Evolutionary conservation across 805 yeast species (phyloP).

Genomic region (Schizosaccharomyces lindneri): DNA sequence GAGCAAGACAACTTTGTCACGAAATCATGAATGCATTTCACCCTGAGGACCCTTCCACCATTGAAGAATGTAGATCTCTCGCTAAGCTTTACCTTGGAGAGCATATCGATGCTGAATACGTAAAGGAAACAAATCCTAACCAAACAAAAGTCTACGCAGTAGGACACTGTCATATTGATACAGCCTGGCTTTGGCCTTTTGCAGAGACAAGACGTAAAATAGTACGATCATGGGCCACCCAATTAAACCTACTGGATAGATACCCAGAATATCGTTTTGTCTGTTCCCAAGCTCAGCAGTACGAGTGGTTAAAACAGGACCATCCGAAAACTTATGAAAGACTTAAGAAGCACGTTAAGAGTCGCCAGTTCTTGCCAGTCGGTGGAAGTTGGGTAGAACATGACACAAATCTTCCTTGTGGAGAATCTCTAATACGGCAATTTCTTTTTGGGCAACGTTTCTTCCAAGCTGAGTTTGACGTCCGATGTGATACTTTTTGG

Average conservation of each 20-base stretch:
- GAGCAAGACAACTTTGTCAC: slow-evolving; percentile 59
- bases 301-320: slow-evolving; percentile 67
- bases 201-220: slow-evolving; percentile 84
- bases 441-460: slow-evolving; percentile 75
- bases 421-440: slow-evolving; percentile 76
- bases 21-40: slow-evolving; percentile 68
- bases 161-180: slow-evolving; percentile 84
- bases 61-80: slow-evolving; percentile 38
- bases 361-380: slow-evolving; percentile 61
- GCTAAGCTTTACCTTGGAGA: slow-evolving; percentile 42
- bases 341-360: slow-evolving; percentile 31
- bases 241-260: slow-evolving; percentile 53
- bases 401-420: slow-evolving; percentile 87
- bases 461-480: slow-evolving; percentile 56
- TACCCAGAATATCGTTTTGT: slow-evolving; percentile 87
- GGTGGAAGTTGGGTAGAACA: slow-evolving; percentile 98
- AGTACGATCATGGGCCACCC: slow-evolving; percentile 89
- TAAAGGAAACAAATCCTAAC: slow-evolving; percentile 15
- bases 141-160: slow-evolving; percentile 44
- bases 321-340: slow-evolving; percentile 57
- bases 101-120: slow-evolving; percentile 37
- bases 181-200: slow-evolving; percentile 99
- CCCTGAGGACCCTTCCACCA: slow-evolving; percentile 31
- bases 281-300: slow-evolving; percentile 91
- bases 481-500: slow-evolving; percentile 62